A percentile compares a stretch with the other conserved stretches of the same genome.
phyloP scores from a whole-genome alignment of 1,284 basidiomycete species.

The Coriolopsis trogii region DNA sequence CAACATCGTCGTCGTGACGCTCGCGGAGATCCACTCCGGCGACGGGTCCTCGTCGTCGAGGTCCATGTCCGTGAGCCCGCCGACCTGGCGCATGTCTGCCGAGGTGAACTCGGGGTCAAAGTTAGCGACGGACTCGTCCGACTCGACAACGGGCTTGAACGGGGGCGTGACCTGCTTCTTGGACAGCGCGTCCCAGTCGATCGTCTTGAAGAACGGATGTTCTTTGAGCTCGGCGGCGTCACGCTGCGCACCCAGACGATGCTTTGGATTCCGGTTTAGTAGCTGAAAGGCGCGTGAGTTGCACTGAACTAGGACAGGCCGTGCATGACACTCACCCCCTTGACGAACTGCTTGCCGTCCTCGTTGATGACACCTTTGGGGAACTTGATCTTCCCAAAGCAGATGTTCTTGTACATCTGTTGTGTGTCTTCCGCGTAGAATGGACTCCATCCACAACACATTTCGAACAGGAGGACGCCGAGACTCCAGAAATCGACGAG shows the following conservation, averaged over 20 bases:
- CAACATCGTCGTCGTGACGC: slow-evolving; percentile 39
- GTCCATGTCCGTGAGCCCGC: slow-evolving; percentile 59
- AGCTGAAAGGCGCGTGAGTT: slow-evolving; percentile 56
- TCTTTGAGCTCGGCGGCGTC: slow-evolving; percentile 96
- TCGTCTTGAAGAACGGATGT: slow-evolving; percentile 92
- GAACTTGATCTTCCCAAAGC: slow-evolving; percentile 98
- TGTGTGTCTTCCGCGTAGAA: slow-evolving; percentile 99
- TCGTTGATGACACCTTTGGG: slow-evolving; percentile 97
- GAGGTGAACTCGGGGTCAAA: slow-evolving; percentile 99
- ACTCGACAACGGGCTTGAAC: slow-evolving; percentile 98
- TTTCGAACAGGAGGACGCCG: slow-evolving; percentile 91
- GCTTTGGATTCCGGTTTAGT: slow-evolving; percentile 96
- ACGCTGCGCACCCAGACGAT: slow-evolving; percentile 89
- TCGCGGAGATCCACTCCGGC: slow-evolving; percentile 62
- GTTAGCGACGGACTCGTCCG: slow-evolving; percentile 96
- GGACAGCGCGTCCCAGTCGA: slow-evolving; percentile 89
- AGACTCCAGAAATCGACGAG: slow-evolving; percentile 99
- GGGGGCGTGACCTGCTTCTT: slow-evolving; percentile 94
- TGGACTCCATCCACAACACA: slow-evolving; percentile 99
- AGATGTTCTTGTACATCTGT: slow-evolving; percentile 99
- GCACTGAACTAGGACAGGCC: too few species aligned
- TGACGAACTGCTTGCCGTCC: slow-evolving; percentile 99
- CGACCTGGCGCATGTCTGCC: slow-evolving; percentile 76
- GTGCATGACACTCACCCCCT: slow-evolving; percentile 64
- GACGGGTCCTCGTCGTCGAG: slow-evolving; percentile 77